Percentiles rank a stretch among this genome's conserved stretches.
Evolutionary conservation across 495 filamentous ascomycete genomes (phyloP).

Genomic region (Xylaria palmicola): DNA sequence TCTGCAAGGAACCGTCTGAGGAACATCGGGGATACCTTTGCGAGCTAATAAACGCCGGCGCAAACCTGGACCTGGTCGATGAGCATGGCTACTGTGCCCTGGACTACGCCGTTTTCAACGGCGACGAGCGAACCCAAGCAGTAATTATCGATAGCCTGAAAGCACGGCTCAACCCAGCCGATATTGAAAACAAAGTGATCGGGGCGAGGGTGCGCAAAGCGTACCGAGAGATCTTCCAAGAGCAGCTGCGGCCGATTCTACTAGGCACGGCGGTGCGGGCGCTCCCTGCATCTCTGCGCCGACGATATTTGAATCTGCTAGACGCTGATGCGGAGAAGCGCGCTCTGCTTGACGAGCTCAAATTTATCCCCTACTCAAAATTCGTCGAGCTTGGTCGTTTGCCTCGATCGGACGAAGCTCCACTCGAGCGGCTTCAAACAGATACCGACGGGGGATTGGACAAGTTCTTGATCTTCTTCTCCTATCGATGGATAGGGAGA

Average conservation of each 20-base stretch:
- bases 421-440: background rate
- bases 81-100: conserved; percentile 33
- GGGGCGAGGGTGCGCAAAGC: conserved; percentile 21
- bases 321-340: background rate
- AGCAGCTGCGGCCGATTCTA: conserved; percentile 26
- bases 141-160: conserved; percentile 25
- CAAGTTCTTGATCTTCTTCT: background rate
- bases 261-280: background rate
- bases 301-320: background rate
- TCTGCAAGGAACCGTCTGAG: conserved; percentile 34
- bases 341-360: background rate
- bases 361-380: background rate
- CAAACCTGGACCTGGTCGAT: conserved; percentile 17
- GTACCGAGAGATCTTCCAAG: conserved; percentile 35
- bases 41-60: conserved; percentile 25
- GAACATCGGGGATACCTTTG: conserved; percentile 30
- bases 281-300: background rate
- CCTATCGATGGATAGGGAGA: background rate
- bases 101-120: conserved; percentile 27
- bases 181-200: background rate
- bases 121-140: conserved; percentile 14
- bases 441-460: background rate
- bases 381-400: background rate
- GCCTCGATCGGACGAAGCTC: background rate
- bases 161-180: background rate